A percentile compares a stretch with the other conserved stretches of the same genome.
Evolutionary conservation across 176 grass and related monocot genomes (phyloP).

Genomic region (Puya raimondii): DNA sequence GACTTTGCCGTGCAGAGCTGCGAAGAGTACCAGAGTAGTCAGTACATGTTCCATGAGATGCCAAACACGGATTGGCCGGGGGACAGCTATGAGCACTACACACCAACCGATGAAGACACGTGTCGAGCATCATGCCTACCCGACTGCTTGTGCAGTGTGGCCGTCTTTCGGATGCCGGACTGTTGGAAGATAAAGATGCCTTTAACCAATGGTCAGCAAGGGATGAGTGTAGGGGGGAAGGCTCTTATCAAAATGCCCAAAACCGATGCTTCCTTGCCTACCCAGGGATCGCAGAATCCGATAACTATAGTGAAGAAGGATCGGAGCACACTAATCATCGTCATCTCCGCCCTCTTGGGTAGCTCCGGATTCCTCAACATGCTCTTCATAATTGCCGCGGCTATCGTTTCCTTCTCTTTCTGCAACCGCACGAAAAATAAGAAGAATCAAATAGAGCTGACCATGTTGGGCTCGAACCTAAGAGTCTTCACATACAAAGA

Average conservation of each 20-base stretch:
- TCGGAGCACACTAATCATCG: background rate
- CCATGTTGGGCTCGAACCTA: background rate
- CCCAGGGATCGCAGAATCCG: background rate
- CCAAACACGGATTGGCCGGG: background rate
- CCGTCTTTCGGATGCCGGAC: background rate
- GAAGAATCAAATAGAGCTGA: no score
- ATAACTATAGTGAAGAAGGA: background rate
- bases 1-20: background rate
- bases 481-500: conserved; percentile 21
- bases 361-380: conserved; percentile 1
- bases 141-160: conserved; percentile 14
- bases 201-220: background rate
- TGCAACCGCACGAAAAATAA: background rate
- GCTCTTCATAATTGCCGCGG: background rate
- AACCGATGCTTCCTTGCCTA: background rate
- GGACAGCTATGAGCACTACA: conserved; percentile 4
- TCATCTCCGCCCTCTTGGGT: background rate
- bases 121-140: conserved; percentile 1
- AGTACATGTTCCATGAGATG: background rate
- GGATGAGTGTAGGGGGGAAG: background rate
- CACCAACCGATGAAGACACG: background rate
- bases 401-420: background rate
- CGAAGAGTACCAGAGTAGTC: background rate
- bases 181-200: conserved; percentile 24
- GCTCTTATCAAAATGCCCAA: conserved; percentile 9